Conservation (phyloP, 208 protist genomes). For the Willaertia magna region DNA sequence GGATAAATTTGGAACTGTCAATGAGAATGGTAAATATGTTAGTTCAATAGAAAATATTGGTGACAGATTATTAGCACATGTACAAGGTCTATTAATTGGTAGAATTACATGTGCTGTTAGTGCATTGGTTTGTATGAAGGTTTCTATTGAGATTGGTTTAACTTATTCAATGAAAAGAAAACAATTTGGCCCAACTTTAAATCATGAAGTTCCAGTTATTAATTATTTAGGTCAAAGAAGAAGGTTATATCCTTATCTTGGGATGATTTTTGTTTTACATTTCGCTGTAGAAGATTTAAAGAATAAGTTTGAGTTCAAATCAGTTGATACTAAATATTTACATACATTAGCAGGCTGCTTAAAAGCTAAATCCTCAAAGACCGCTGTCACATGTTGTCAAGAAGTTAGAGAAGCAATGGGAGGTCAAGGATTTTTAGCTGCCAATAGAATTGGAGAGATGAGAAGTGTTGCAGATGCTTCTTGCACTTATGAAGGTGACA, state of each 20-base stretch:
- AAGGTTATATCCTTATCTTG: background rate
- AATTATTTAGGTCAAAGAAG: background rate
- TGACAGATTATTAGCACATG: background rate
- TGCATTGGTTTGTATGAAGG: background rate
- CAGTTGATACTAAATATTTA: background rate
- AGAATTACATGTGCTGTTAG: background rate
- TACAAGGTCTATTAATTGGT: background rate
- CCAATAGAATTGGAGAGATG: background rate
- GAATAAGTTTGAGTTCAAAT: background rate
- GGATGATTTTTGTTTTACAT: background rate
- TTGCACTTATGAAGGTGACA: background rate
- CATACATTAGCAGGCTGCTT: background rate
- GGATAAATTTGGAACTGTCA: constrained; percentile 15
- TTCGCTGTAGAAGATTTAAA: background rate
- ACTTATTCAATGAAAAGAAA: background rate
- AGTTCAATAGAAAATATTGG: background rate
- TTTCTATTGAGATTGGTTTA: background rate
- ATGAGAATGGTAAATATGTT: constrained; percentile 12
- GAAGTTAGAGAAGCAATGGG: background rate
- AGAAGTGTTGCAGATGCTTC: background rate
- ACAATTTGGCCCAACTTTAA: background rate
- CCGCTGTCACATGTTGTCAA: background rate
- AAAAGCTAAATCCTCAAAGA: background rate
- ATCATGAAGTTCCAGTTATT: background rate
- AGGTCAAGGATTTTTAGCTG: background rate